These are phyloP conservation scores for Stentor roeselii DNA, from an alignment of 73 alveolate genomes.

Conservation along the genomic window DNA sequence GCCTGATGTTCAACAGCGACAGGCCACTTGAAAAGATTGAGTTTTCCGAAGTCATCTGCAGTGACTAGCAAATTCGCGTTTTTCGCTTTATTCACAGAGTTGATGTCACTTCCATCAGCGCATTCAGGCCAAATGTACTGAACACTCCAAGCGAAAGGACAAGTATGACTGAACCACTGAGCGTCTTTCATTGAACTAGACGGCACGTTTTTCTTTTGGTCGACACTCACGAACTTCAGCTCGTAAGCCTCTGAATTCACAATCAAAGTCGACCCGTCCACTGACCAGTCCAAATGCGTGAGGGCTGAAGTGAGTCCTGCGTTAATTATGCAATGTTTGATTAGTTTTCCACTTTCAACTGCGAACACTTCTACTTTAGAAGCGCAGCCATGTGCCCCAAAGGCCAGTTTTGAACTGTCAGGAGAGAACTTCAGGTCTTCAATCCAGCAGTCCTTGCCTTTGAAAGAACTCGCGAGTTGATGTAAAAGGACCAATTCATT, in stretches of 20 bases:
- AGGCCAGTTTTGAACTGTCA: conserved; percentile 71
- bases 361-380: conserved; percentile 77
- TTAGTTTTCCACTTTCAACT: conserved; percentile 55
- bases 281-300: conserved; percentile 94
- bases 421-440: conserved; percentile 78
- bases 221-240: conserved; percentile 81
- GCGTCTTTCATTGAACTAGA: conserved; percentile 79
- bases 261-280: conserved; percentile 75
- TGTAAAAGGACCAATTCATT: background rate
- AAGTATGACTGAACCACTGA: conserved; percentile 94
- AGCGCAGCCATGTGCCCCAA: conserved; percentile 95
- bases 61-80: conserved; percentile 79
- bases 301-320: conserved; percentile 82
- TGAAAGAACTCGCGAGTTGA: background rate
- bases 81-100: conserved; percentile 76
- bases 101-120: conserved; percentile 84
- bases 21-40: conserved; percentile 93
- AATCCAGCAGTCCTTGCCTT: conserved; percentile 1
- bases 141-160: conserved; percentile 91
- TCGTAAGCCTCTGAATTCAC: conserved; percentile 92
- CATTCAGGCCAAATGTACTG: conserved; percentile 93
- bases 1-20: conserved; percentile 83
- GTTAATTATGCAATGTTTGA: conserved; percentile 51
- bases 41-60: conserved; percentile 88
- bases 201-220: conserved; percentile 61